Evolutionary conservation across 148 eudicot species (phyloP).

Genomic region (Chenopodium berlandieri): DNA sequence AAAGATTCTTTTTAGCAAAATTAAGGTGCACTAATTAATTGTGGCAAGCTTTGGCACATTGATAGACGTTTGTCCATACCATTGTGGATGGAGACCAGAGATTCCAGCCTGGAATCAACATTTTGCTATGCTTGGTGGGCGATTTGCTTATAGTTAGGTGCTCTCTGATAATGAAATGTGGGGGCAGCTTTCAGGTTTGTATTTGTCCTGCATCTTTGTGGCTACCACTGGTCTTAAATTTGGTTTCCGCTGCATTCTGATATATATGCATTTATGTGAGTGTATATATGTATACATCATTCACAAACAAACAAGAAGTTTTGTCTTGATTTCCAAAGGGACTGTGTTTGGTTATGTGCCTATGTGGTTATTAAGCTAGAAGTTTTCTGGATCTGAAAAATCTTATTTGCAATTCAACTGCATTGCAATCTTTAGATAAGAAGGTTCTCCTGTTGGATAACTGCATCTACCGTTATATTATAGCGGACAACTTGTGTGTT

Average conservation of each 20-base stretch:
- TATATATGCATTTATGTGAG: conserved; percentile 3
- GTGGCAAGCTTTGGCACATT: conserved; percentile 23
- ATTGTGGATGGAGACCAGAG: conserved; percentile 17
- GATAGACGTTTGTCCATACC: conserved; percentile 17
- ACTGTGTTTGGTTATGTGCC: conserved; percentile 16
- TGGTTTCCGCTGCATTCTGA: conserved; percentile 16
- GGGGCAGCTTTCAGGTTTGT: conserved; percentile 12
- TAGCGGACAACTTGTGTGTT: conserved; percentile 8
- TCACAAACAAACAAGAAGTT: conserved; percentile 22
- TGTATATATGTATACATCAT: conserved; percentile 6
- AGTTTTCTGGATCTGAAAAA: conserved; percentile 5
- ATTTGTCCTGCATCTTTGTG: conserved; percentile 25
- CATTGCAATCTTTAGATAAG: conserved; percentile 12
- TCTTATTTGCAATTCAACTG: conserved; percentile 5
- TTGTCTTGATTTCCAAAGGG: conserved; percentile 27
- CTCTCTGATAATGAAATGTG: conserved; percentile 16
- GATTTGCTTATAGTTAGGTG: conserved; percentile 5
- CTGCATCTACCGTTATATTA: not conserved
- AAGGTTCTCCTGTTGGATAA: conserved; percentile 4
- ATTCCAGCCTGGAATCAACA: conserved; percentile 29
- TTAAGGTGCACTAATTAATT: conserved; percentile 20
- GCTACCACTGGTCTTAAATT: conserved; percentile 16
- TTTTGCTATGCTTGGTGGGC: conserved; percentile 1
- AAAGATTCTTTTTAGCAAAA: conserved; percentile 15
- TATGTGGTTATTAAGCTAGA: conserved; percentile 20